phyloP scores from a whole-genome alignment of 768 basidiomycete species.

The Trametes coccinea region DNA sequence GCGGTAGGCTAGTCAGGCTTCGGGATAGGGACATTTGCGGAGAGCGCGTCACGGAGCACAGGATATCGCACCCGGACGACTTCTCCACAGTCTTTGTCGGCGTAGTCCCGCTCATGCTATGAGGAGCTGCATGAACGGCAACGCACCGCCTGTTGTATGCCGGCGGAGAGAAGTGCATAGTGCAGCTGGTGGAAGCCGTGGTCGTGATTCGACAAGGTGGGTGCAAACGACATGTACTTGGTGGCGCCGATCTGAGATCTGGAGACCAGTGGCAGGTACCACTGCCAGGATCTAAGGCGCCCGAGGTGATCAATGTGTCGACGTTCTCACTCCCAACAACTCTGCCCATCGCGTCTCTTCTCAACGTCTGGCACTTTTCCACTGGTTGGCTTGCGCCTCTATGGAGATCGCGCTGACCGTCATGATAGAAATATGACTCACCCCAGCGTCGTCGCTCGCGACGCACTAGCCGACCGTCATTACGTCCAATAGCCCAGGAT shows the following conservation, averaged over 20 bases:
- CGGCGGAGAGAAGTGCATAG: no score
- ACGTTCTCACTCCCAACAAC: background rate
- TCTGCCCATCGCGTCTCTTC: constrained; percentile 10
- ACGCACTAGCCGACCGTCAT: background rate
- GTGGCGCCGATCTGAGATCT: no score
- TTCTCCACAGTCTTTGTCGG: background rate
- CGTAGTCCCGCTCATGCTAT: background rate
- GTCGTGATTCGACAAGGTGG: no score
- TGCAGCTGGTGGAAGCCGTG: no score
- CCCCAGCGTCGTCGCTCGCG: background rate
- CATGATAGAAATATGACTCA: background rate
- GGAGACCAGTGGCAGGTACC: no score
- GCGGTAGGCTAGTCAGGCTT: background rate
- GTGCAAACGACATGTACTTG: no score
- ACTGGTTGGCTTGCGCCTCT: background rate
- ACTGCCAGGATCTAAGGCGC: background rate
- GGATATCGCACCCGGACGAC: background rate
- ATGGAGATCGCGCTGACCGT: background rate
- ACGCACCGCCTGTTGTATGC: no score
- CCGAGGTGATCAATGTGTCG: background rate
- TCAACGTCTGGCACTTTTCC: constrained; percentile 5
- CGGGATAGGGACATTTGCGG: background rate
- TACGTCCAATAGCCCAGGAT: background rate
- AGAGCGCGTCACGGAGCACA: background rate
- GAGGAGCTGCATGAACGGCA: no score